Conservation (phyloP, 495 filamentous ascomycete genomes). For the Endocarpon pusillum region DNA sequence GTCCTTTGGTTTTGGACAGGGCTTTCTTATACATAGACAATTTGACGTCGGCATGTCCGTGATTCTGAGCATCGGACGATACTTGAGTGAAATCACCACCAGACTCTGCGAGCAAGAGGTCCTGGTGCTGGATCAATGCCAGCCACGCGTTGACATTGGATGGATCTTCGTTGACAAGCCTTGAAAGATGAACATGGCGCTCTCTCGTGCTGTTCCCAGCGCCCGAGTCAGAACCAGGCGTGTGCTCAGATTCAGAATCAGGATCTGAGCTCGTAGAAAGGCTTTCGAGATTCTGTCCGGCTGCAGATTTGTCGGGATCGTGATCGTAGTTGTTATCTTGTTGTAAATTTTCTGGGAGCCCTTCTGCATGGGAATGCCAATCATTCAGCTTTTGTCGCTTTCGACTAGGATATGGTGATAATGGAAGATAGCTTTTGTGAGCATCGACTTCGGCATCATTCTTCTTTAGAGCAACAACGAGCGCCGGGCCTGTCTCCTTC, state of each 20-base stretch:
- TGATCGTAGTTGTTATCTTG: constrained; percentile 14
- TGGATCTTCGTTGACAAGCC: constrained; percentile 42
- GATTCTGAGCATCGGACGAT: constrained; percentile 41
- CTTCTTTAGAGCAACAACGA: no score
- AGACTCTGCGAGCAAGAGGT: constrained; percentile 33
- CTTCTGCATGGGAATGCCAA: no score
- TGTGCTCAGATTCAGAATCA: constrained; percentile 34
- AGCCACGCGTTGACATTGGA: constrained; percentile 58
- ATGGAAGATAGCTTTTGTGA: constrained; percentile 27
- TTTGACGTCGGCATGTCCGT: constrained; percentile 58
- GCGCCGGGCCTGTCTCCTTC: no score
- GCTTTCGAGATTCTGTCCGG: constrained; percentile 53
- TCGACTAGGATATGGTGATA: constrained; percentile 16
- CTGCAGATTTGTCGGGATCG: constrained; percentile 36
- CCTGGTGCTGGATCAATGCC: constrained; percentile 57
- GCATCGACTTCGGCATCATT: constrained; percentile 14
- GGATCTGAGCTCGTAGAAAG: constrained; percentile 9
- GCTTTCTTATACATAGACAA: constrained; percentile 71
- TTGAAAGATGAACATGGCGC: constrained; percentile 39
- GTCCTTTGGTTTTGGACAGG: constrained; percentile 33
- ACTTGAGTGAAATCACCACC: constrained; percentile 19
- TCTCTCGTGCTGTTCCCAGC: constrained; percentile 18
- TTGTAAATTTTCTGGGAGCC: constrained; percentile 1
- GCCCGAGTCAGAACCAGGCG: constrained; percentile 29
- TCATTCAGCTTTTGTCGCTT: no score